Percentiles rank a stretch among this genome's conserved stretches.
phyloP scores from a whole-genome alignment of 2,329 filamentous ascomycete genomes.

The Colletotrichum tamarilloi region DNA sequence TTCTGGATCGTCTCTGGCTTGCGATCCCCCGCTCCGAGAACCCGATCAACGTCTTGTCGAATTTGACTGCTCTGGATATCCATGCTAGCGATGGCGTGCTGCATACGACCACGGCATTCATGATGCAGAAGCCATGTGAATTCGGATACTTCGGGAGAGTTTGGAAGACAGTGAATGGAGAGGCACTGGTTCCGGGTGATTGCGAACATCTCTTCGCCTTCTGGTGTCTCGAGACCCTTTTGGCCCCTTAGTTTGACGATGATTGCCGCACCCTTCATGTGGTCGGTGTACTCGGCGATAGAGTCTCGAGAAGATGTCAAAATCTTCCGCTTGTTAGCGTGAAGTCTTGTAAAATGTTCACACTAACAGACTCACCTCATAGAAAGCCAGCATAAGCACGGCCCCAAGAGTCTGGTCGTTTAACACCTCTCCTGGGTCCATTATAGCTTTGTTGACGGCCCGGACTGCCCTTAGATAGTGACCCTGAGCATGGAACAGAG shows the following conservation, averaged over 20 bases:
- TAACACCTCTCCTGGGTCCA: conserved; percentile 31
- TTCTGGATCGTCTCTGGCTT: conserved; percentile 32
- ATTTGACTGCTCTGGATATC: conserved; percentile 38
- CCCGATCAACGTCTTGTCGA: conserved; percentile 36
- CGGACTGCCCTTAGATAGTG: conserved; percentile 35
- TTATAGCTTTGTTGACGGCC: conserved; percentile 35
- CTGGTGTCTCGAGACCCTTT: conserved; percentile 34
- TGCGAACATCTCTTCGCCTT: conserved; percentile 39
- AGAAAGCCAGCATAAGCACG: conserved; percentile 35
- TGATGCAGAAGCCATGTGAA: conserved; percentile 38
- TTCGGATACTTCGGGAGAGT: conserved; percentile 34
- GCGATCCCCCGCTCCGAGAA: conserved; percentile 23
- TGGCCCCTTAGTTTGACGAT: conserved; percentile 38
- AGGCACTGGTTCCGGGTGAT: conserved; percentile 39
- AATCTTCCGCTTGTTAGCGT: conserved; percentile 18
- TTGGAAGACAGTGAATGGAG: conserved; percentile 37
- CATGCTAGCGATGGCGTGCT: conserved; percentile 37
- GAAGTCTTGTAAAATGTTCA: not conserved
- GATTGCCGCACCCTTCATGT: conserved; percentile 39
- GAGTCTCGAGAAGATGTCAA: conserved; percentile 35
- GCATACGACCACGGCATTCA: conserved; percentile 34
- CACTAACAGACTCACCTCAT: conserved; percentile 14
- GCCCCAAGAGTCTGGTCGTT: conserved; percentile 35
- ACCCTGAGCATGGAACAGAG: conserved; percentile 30
- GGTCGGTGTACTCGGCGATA: conserved; percentile 37